Percentiles rank a stretch among this genome's conserved stretches.
Evolutionary conservation across 148 eudicot species (phyloP).

Genomic region (Vaccinium darrowii): DNA sequence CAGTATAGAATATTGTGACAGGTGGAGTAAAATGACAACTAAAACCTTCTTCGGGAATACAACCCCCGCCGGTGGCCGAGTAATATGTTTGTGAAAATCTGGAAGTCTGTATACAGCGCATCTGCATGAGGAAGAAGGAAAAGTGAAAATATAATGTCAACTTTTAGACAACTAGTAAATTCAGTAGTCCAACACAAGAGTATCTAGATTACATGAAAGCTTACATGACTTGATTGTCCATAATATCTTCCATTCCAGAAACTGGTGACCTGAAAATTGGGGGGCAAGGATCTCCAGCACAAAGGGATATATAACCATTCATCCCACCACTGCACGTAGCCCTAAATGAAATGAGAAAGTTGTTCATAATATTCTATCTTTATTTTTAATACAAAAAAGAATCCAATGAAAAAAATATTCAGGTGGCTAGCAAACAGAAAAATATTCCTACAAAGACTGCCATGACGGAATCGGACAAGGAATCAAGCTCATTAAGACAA

Average conservation of each 20-base stretch:
- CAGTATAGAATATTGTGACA: neutral
- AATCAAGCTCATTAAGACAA: neutral
- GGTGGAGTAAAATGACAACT: neutral
- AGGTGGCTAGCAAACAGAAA: conserved; percentile 6
- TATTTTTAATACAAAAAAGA: neutral
- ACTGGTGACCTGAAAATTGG: conserved; percentile 88
- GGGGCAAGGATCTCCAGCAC: conserved; percentile 94
- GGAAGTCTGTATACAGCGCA: conserved; percentile 89
- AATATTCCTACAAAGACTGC: neutral
- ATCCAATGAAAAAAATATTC: neutral
- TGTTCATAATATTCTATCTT: conserved; percentile 10
- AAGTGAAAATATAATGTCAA: conserved; percentile 1
- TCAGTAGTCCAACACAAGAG: neutral
- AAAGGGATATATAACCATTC: conserved; percentile 91
- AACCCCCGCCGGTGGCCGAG: conserved; percentile 78
- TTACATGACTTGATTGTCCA: conserved; percentile 92
- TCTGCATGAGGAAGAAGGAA: conserved; percentile 35
- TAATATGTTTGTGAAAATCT: conserved; percentile 70
- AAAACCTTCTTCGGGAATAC: conserved; percentile 67
- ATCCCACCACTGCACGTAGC: conserved; percentile 86
- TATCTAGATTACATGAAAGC: conserved; percentile 16
- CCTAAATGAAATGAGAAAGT: conserved; percentile 42
- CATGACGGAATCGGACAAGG: neutral
- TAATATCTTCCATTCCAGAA: conserved; percentile 72
- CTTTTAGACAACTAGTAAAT: neutral